Evolutionary conservation across 1,139 yeast genomes (phyloP).

Genomic region (Blastobotrys capitulatus): DNA sequence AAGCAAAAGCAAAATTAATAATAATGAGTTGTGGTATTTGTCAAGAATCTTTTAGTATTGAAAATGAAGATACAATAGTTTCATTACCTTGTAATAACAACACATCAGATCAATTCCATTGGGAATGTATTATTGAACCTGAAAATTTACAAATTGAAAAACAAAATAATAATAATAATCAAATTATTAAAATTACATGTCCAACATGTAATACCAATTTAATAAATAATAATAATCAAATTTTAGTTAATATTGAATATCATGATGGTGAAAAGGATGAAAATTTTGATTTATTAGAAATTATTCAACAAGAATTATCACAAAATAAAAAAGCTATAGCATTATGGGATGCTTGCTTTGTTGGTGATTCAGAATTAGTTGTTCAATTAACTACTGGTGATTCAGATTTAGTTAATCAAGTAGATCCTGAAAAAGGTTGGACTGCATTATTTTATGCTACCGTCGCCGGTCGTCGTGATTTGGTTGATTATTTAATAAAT

Average conservation of each 20-base stretch:
- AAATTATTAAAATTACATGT: conserved; percentile 14
- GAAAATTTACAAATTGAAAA: not conserved
- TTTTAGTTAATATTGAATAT: conserved; percentile 18
- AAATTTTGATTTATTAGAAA: conserved; percentile 18
- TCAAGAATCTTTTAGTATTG: not conserved
- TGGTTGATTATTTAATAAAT: conserved; percentile 16
- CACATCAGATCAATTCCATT: conserved; percentile 22
- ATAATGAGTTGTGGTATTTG: conserved; percentile 1
- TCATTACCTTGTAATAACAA: conserved; percentile 15
- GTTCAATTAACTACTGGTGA: conserved; percentile 13
- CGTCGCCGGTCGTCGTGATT: conserved; percentile 16
- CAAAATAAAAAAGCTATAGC: not conserved
- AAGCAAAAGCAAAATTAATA: too few species aligned
- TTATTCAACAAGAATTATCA: conserved; percentile 19
- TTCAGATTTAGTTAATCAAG: conserved; percentile 1
- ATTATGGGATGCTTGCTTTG: conserved; percentile 19
- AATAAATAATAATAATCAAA: not conserved
- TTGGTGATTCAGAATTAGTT: conserved; percentile 20
- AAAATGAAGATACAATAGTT: conserved; percentile 4
- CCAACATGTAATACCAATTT: conserved; percentile 15
- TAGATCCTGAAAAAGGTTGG: conserved; percentile 20
- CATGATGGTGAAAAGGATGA: conserved; percentile 18
- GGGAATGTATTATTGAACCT: conserved; percentile 18
- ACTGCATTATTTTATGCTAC: conserved; percentile 20
- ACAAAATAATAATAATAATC: not conserved